phyloP scores from a whole-genome alignment of 768 basidiomycete species.

The Paxillus involutus region DNA sequence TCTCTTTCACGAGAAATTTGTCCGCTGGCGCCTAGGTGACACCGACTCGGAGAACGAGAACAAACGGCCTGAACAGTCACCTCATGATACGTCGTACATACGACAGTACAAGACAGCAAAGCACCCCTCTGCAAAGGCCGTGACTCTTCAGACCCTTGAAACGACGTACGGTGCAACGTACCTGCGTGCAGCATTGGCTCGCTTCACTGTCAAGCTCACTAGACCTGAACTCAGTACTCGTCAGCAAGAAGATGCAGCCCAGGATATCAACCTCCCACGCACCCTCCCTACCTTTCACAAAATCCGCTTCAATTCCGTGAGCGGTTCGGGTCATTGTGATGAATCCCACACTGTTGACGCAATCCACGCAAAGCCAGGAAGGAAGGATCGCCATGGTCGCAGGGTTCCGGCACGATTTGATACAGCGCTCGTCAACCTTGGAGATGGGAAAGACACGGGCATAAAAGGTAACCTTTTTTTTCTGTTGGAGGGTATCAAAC shows the following conservation, averaged over 20 bases:
- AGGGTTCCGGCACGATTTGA: slow-evolving; percentile 29
- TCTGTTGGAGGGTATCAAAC: not conserved
- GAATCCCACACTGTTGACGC: slow-evolving; percentile 21
- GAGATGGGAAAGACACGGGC: slow-evolving; percentile 1
- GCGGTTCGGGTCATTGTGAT: not conserved
- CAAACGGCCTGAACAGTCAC: not conserved
- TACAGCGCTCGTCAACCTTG: slow-evolving; percentile 27
- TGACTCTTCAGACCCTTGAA: slow-evolving; percentile 17
- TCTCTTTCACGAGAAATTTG: slow-evolving; percentile 18
- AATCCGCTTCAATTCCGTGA: slow-evolving; percentile 29
- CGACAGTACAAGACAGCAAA: slow-evolving; percentile 22
- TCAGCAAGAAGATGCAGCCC: slow-evolving; percentile 14
- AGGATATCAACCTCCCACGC: slow-evolving; percentile 11
- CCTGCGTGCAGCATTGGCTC: slow-evolving; percentile 28
- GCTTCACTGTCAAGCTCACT: slow-evolving; percentile 22
- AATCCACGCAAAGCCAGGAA: slow-evolving; percentile 30
- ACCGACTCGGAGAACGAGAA: too few relatives aligned
- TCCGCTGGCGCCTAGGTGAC: slow-evolving; percentile 18
- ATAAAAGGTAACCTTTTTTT: slow-evolving; percentile 15
- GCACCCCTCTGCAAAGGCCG: slow-evolving; percentile 23
- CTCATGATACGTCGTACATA: slow-evolving; percentile 4
- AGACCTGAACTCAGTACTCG: slow-evolving; percentile 13
- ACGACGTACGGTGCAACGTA: slow-evolving; percentile 26
- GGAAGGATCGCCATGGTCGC: not conserved
- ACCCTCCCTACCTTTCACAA: slow-evolving; percentile 32